Percentiles rank a stretch among this genome's conserved stretches.
Evolutionary conservation across 2,329 filamentous ascomycete genomes (phyloP).

Genomic region (Tolypocladium cylindrosporum): DNA sequence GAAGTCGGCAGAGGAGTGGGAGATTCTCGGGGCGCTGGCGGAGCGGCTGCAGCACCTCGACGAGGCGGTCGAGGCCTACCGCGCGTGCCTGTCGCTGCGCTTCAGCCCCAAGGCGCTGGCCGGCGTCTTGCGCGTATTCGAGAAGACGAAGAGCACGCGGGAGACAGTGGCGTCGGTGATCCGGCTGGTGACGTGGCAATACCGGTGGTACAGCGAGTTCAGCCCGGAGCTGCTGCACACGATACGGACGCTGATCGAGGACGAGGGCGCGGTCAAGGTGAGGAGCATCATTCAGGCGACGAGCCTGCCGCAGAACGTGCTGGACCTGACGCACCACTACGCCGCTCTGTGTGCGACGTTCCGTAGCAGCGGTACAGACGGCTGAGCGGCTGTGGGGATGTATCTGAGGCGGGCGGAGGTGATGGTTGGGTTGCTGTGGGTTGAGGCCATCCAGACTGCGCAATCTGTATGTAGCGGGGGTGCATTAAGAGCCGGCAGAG

Average conservation of each 20-base stretch:
- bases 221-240: constrained; percentile 82
- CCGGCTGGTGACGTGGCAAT: constrained; percentile 92
- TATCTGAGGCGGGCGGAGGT: not conserved
- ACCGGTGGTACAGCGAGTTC: constrained; percentile 99
- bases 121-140: constrained; percentile 72
- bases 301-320: constrained; percentile 81
- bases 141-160: constrained; percentile 67
- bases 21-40: constrained; percentile 87
- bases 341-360: constrained; percentile 91
- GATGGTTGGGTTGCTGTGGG: not conserved
- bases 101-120: constrained; percentile 91
- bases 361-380: constrained; percentile 85
- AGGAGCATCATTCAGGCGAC: constrained; percentile 95
- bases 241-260: constrained; percentile 87
- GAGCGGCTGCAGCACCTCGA: constrained; percentile 86
- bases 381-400: constrained; percentile 30
- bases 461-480: not conserved
- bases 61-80: constrained; percentile 88
- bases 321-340: constrained; percentile 94
- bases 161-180: constrained; percentile 81
- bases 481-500: not conserved
- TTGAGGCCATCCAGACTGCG: not conserved
- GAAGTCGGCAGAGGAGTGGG: constrained; percentile 96
- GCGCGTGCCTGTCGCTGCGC: constrained; percentile 73
- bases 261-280: constrained; percentile 95